These are phyloP conservation scores for Globisporangium acanthophoron DNA, from an alignment of 352 stramenopile species.

Conservation along the genomic window DNA sequence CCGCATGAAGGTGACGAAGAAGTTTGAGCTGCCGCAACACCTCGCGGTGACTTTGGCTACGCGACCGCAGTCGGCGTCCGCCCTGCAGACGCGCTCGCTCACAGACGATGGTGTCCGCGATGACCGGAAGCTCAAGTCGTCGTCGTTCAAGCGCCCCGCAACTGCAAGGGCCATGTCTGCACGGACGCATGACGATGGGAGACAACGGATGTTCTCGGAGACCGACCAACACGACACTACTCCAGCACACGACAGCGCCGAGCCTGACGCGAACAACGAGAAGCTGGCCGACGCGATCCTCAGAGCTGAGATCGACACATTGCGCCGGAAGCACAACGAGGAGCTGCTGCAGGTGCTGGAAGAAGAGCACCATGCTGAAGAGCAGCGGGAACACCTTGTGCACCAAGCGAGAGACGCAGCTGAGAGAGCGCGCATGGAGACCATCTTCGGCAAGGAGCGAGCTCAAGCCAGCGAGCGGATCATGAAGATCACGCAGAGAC, in stretches of 20 bases:
- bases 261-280: slow-evolving; percentile 9
- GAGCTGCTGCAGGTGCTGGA: slow-evolving; percentile 66
- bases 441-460: slow-evolving; percentile 67
- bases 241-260: slow-evolving; percentile 12
- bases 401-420: slow-evolving; percentile 22
- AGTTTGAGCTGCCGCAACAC: slow-evolving; percentile 55
- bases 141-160: slow-evolving; percentile 18
- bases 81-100: slow-evolving; percentile 27
- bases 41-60: slow-evolving; percentile 22
- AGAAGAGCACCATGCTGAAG: slow-evolving; percentile 76
- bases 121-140: neutral
- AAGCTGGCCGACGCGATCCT: slow-evolving; percentile 16
- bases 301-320: slow-evolving; percentile 33
- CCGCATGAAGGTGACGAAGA: slow-evolving; percentile 82
- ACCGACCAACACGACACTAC: neutral
- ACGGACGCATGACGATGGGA: neutral
- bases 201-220: slow-evolving; percentile 1
- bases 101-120: slow-evolving; percentile 10
- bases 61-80: slow-evolving; percentile 38
- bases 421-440: slow-evolving; percentile 55
- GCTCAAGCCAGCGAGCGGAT: slow-evolving; percentile 74
- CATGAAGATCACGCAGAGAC: slow-evolving; percentile 65
- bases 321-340: slow-evolving; percentile 64
- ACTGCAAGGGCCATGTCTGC: slow-evolving; percentile 18
- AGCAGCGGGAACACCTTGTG: slow-evolving; percentile 68